Evolutionary conservation across 2,329 filamentous ascomycete genomes (phyloP), one percentile per base, ranked within the genome.

Genomic region (Aspergillus amoenus): DNA sequence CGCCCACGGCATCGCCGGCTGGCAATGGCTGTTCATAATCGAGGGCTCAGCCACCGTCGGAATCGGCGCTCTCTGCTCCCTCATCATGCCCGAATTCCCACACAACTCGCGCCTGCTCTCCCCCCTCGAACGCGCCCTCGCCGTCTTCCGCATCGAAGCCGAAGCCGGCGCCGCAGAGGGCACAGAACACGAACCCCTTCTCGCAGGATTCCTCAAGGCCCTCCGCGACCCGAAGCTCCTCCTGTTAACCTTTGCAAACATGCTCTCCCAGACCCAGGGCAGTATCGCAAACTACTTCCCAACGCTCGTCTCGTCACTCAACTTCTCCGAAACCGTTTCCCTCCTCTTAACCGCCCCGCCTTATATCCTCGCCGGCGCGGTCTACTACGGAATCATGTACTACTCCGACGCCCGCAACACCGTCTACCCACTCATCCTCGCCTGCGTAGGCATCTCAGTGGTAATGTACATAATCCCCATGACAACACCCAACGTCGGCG

Each of bases 1-100:
- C 1, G 47, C 66, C 1, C 73, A 72, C 27, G 80, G 80, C 0
- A 68, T 83, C 1, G 70, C 71, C 1, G 80, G 81, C 1, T 83
- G 81, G 81, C 63, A 79, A 52, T 84, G 82, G 82, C 69, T 81
- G 0, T 83, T 82, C 56, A 79, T 81, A 34, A 70, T 78, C 11
- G 74, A 78, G 51, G 73, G 76, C 2, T 63, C 67, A 8, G 64
- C 61, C 8, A 70, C 68, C 0, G 61, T 70, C 2, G 67, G 61
- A 1, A 63, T 73, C 24, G 69, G 68, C 4, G 52, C 67, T 0
- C 61, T 76, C 27, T 73, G 69, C 51, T 63, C 67, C 18, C 69
- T 64, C 18, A 66, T 78, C 52, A 72, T 78, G 70, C 76, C 67
- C n/a, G 66, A 68, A 24, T 77, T 71, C 52, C 76, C 76, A 0